Evolutionary conservation across 345 rosid species (phyloP), one percentile per base, ranked within the genome.

Genomic region (Gossypium australe): DNA sequence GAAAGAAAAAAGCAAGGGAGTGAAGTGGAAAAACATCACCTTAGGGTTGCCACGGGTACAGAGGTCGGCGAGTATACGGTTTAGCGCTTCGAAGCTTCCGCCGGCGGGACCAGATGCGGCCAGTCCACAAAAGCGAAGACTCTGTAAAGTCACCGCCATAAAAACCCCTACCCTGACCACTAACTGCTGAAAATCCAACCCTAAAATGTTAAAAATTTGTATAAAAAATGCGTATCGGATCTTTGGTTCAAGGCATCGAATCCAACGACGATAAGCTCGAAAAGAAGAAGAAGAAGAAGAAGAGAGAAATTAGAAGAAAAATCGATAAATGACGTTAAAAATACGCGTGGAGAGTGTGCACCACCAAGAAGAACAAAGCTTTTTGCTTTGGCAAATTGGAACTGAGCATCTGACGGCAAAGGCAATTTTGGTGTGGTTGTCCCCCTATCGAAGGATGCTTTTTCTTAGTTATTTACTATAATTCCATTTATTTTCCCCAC

Each of bases 21-120:
- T 44, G 67, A 18, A 57, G 55, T 14, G 34, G 69, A 20, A 52
- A 55, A 67, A 43, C 16, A 18, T 44, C 76, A 92, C 97, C 94
- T 89, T 91, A 49, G 95, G 92, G 61, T 81, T 85, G 29, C 90
- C 94, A 20, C 89, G 88, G 55, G 85, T 88, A 80, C 95, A 92
- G 81, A 92, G 94, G 87, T 94, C 95, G 9, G 86, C 81, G 74
- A 92, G 82, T 77, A 89, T 89, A 52, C 97, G 93, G 75, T 89
- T 92, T 72, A 90, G 84, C 51, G 89, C 85, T 44, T 94, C 97
- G 52, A 85, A 86, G 82, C 88, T 89, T 57, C 92, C 86, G 69
- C 93, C 97, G 53, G 82, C 80, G 38, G 89, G 78, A 11, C 78
- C 76, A 12, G 85, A 63, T 41, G 85, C 80, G 67, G 82, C 68